Evolutionary conservation across 1,139 yeast species (phyloP).

Genomic region (Meyerozyma sp.): DNA sequence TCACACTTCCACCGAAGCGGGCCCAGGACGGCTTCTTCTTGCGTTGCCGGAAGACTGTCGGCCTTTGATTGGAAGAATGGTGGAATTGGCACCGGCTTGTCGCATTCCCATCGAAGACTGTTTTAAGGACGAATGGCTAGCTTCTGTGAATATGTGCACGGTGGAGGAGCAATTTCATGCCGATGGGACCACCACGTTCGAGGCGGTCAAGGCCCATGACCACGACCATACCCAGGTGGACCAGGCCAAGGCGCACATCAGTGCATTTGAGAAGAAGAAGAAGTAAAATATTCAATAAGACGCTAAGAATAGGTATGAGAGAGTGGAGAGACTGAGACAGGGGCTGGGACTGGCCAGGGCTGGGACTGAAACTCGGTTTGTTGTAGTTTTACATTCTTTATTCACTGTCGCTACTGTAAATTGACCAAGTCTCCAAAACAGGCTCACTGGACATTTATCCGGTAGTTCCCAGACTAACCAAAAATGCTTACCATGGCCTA

Average conservation of each 20-base stretch:
- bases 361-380: no score
- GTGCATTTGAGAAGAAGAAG: slow-evolving; percentile 79
- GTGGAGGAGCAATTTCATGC: slow-evolving; percentile 36
- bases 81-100: slow-evolving; percentile 77
- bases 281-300: slow-evolving; percentile 15
- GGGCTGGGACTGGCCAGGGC: no score
- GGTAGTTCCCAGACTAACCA: no score
- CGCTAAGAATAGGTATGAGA: no score
- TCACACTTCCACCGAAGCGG: slow-evolving; percentile 57
- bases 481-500: no score
- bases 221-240: slow-evolving; percentile 88
- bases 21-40: slow-evolving; percentile 62
- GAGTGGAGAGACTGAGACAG: no score
- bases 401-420: no score
- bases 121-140: slow-evolving; percentile 74
- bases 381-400: no score
- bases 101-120: slow-evolving; percentile 83
- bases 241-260: slow-evolving; percentile 92
- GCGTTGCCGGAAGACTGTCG: slow-evolving; percentile 71
- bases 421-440: no score
- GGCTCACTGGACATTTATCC: no score
- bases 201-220: slow-evolving; percentile 39
- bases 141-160: slow-evolving; percentile 60
- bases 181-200: slow-evolving; percentile 30
- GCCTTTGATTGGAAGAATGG: slow-evolving; percentile 65